phyloP scores from a whole-genome alignment of 768 basidiomycete species.

The Naematelia aurantialba region DNA sequence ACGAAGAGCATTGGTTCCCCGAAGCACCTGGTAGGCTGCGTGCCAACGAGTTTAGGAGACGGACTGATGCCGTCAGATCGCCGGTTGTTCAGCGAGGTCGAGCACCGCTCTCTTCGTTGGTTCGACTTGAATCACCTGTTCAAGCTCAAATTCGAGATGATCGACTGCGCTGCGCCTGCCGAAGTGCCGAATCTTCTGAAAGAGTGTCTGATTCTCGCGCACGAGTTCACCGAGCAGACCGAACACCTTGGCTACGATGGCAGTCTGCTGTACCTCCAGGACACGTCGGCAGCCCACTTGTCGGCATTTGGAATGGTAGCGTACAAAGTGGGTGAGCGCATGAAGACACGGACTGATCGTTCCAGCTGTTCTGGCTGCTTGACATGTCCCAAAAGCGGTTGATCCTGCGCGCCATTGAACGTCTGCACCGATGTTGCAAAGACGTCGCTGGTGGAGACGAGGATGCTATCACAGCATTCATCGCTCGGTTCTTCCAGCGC shows the following conservation, averaged over 20 bases:
- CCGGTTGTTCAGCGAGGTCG: neutral
- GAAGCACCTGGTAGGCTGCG: neutral
- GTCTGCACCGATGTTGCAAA: slow-evolving; percentile 1
- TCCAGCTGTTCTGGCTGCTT: neutral
- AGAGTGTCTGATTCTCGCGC: neutral
- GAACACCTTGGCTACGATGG: neutral
- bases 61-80: neutral
- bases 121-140: slow-evolving; percentile 3
- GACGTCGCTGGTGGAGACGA: neutral
- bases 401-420: neutral
- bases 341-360: neutral
- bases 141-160: slow-evolving; percentile 3
- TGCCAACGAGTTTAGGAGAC: neutral
- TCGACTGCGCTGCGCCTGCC: neutral
- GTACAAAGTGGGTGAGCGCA: neutral
- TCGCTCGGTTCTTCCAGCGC: slow-evolving; percentile 2
- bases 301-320: slow-evolving; percentile 1
- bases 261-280: slow-evolving; percentile 2
- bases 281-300: slow-evolving; percentile 3
- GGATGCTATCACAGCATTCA: slow-evolving; percentile 1
- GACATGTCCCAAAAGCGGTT: neutral
- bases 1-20: slow-evolving; percentile 1
- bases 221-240: neutral
- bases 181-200: neutral
- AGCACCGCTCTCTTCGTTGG: slow-evolving; percentile 1